Evolutionary conservation across 1,284 basidiomycete species (phyloP), one percentile per base, ranked within the genome.

Genomic region (Cryptococcus jaspeensis): DNA sequence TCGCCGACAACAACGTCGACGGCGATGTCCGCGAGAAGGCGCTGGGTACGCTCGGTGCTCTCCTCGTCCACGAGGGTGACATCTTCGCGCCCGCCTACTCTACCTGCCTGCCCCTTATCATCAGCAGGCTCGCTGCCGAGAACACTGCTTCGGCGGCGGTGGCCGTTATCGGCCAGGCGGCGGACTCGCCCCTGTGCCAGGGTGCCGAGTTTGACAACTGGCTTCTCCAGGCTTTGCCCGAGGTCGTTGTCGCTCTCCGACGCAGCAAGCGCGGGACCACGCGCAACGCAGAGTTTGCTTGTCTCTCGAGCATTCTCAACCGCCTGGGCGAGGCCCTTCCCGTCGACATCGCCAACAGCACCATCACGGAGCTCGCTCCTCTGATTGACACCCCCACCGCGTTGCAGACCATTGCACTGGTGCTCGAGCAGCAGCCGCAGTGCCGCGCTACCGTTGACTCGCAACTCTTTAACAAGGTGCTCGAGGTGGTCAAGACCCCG

Each of bases 31-130:
- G 91, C 41, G 83, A 85, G 38, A 85, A 84, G 61, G 92, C 92
- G 0, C 87, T 98, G 67, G 85, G 87, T 36, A 86, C 85, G 43
- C 83, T 97, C 38, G 92, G 89, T 1, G 88, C 91, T 67, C 78
- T 98, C 5, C 89, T 97, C 82, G 84, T 92, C 38, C 87, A 86
- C 62, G 90, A 92, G 11, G 88, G 89, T 0, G 90, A 92, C 51
- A 79, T 85, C 16, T 67, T 83, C 15, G 64, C 69, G 0, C 15
- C 55, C 8, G 73, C 79, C n/a, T 75, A 76, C 47, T 53, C 64
- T 3, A 66, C 69, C 4, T 73, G 73, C 25, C 72, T 84, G 45
- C 84, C 84, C 5, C 85, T 97, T 53, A 88, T 95, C 68, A 83
- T 87, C 45, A 83, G 85, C 4, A 85, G 87, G 2, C 87, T 94